Evolutionary conservation across 257 asterid species (phyloP).

Genomic region (Solanum paucissectum): DNA sequence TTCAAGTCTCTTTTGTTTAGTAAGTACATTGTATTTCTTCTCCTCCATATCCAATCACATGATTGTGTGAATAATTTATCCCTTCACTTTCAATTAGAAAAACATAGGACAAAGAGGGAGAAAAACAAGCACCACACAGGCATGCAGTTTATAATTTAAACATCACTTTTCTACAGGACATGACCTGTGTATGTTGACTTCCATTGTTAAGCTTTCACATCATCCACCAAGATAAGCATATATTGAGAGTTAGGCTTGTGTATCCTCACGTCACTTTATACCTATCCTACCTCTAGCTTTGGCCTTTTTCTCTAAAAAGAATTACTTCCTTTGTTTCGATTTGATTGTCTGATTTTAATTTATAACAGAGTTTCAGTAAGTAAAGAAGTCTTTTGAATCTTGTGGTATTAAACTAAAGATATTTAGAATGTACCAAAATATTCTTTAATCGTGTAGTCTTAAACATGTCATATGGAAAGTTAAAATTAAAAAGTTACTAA

Average conservation of each 20-base stretch:
- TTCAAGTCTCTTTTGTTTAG: not conserved
- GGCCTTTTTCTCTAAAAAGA: not conserved
- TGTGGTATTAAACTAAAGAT: not conserved
- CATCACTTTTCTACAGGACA: not conserved
- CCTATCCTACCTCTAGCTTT: not conserved
- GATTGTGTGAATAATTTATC: not conserved
- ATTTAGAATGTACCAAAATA: not conserved
- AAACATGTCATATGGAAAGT: not conserved
- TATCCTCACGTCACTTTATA: not conserved
- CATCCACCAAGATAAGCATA: not conserved
- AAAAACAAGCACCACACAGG: not conserved
- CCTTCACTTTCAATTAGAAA: not conserved
- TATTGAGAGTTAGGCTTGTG: not conserved
- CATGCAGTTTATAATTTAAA: not conserved
- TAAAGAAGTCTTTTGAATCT: not conserved
- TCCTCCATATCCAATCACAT: not conserved
- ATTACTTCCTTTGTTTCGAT: not conserved
- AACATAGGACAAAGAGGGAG: not conserved
- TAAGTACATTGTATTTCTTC: not conserved
- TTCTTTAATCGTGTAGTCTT: not conserved
- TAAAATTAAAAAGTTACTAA: not conserved
- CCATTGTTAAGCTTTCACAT: not conserved
- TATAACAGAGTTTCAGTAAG: not conserved
- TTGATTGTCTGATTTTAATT: not conserved
- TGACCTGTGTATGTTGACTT: not conserved